Evolutionary conservation across 495 filamentous ascomycete genomes (phyloP).

Genomic region (Neurospora sp.): DNA sequence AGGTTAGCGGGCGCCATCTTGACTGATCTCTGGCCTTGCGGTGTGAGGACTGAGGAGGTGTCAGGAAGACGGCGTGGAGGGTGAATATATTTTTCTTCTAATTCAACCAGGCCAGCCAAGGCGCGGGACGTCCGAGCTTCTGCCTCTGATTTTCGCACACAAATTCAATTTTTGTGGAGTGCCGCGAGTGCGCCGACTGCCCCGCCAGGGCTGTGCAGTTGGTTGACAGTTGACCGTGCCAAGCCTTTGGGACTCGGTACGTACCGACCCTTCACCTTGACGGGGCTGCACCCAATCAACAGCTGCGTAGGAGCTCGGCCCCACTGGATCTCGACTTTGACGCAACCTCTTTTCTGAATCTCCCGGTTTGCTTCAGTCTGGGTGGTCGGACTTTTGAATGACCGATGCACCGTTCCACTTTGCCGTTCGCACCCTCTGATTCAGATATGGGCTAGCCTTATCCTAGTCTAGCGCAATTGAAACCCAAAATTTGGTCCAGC

Average conservation of each 20-base stretch:
- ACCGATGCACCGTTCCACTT: conserved; percentile 3
- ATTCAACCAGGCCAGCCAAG: conserved; percentile 12
- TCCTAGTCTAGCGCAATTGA: conserved; percentile 7
- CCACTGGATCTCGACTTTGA: neutral
- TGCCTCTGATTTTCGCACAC: conserved; percentile 25
- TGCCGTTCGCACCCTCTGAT: no score
- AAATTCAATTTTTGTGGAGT: conserved; percentile 26
- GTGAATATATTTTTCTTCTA: conserved; percentile 22
- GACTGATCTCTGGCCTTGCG: conserved; percentile 39
- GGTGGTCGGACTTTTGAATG: conserved; percentile 4
- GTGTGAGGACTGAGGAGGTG: conserved; percentile 39
- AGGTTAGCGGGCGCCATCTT: conserved; percentile 92
- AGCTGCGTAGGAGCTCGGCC: neutral
- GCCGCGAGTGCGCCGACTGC: conserved; percentile 7
- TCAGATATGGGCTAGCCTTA: neutral
- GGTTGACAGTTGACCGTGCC: neutral
- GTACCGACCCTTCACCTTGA: neutral
- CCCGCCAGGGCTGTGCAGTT: conserved; percentile 27
- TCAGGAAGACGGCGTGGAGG: conserved; percentile 30
- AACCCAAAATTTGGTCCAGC: conserved; percentile 21
- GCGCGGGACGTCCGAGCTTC: conserved; percentile 1
- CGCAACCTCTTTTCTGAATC: neutral
- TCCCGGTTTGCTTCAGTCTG: neutral
- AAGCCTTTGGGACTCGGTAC: neutral
- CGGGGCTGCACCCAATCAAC: neutral